Base-by-base conservation (phyloP, 2,329 filamentous ascomycete genomes). In the Microcyclospora pomicola region DNA sequence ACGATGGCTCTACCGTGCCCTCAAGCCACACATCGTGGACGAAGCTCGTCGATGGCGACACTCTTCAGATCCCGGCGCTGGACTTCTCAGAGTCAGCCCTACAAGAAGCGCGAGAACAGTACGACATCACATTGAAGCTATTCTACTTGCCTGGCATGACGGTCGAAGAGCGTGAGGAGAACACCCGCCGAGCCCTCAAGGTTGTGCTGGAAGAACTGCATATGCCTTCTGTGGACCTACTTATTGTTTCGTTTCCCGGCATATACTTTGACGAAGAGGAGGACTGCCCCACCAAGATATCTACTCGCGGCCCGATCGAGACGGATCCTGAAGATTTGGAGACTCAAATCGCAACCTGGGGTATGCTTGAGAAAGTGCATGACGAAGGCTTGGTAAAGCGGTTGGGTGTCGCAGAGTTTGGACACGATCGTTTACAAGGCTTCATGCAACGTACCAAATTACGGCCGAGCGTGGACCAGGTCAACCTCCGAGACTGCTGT, bases 401-500 rank as follows among this genome's bases (percentile, higher is more conserved):
- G 48, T 71, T 98, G 9, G 91, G 91, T 1, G 73, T 96, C 16
- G 77, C 91, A 35, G 91, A 98, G 60, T 96, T 95, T 56, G 87
- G 88, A 39, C 83, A 77, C 49, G 77, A 86, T 50, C 80, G 91
- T 52, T 67, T 98, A 29, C 64, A 72, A n/a, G 75, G 74, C 11
- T 87, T 98, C 52, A 66, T 96, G 16, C 68, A 75, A 31, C 68
- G 75, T 43, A 80, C 83, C 15, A 68, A 67, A 31, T 68, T 93
- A 42, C 74, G 73, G 48, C 91, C 91, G 1, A 73, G 75, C 14
- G 88, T 96, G 31, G 78, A 96, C 60, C 91, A 98, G 69, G 93
- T 98, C 68, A 96, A 96, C 58, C 75, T 94, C 36, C 79, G 83
- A 51, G 84, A 96, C 61, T 96, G 88, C 67, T 98, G 91, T 63